phyloP scores from a whole-genome alignment of 2,329 filamentous ascomycete species.

The Talaromyces sp. region DNA sequence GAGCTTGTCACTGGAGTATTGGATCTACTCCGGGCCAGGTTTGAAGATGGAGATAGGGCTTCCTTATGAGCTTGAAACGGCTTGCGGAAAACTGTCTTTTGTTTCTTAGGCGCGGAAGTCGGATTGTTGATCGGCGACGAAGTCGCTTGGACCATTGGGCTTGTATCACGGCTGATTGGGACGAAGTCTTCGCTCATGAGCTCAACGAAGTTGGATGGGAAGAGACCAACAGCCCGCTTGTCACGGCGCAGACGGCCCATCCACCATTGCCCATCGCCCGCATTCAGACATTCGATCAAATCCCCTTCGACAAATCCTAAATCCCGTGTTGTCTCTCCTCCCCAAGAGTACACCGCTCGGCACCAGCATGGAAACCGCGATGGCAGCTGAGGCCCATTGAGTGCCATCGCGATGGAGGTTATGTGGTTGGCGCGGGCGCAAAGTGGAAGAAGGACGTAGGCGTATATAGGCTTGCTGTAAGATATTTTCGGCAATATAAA shows the following conservation, averaged over 20 bases:
- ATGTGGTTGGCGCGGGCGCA: conserved; percentile 3
- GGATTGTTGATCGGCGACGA: conserved; percentile 47
- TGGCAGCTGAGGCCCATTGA: conserved; percentile 60
- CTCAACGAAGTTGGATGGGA: conserved; percentile 97
- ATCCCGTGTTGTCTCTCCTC: conserved; percentile 92
- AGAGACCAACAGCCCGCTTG: conserved; percentile 85
- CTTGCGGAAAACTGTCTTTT: conserved; percentile 63
- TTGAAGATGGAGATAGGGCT: conserved; percentile 44
- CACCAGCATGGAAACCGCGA: conserved; percentile 88
- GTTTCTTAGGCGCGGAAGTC: conserved; percentile 58
- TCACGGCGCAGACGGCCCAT: conserved; percentile 89
- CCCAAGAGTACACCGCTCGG: conserved; percentile 89
- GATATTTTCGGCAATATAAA: too few relatives aligned
- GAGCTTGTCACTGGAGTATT: conserved; percentile 41
- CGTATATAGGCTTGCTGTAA: not conserved
- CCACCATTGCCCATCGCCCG: conserved; percentile 98
- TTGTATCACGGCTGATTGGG: conserved; percentile 58
- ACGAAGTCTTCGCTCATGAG: conserved; percentile 83
- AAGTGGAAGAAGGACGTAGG: not conserved
- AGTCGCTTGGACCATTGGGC: conserved; percentile 58
- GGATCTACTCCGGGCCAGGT: conserved; percentile 33
- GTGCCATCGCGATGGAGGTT: conserved; percentile 44
- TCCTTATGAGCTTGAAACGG: conserved; percentile 66
- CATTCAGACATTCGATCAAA: conserved; percentile 96
- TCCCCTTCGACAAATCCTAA: conserved; percentile 97